Evolutionary conservation across 2,329 filamentous ascomycete species (phyloP), one percentile per base, ranked within the genome.

Genomic region (Colletotrichum sp.): DNA sequence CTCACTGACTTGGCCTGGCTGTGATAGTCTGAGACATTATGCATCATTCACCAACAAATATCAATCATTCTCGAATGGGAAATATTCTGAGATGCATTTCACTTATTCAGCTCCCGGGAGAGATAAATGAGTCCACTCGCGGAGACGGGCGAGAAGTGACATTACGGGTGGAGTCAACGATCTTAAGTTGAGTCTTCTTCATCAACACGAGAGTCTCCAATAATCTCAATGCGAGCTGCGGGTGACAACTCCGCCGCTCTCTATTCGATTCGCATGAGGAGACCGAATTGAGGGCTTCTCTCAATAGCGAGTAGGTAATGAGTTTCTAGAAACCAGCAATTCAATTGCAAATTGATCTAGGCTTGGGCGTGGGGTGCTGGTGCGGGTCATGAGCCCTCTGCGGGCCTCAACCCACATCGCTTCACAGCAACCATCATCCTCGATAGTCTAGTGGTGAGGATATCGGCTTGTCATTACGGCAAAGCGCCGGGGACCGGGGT

Each of bases 371-470:
- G 22, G n/a, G 13, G 22, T 13, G 22, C 15, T 26, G 15, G 12
- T 26, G 62, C 62, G n/a, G 62, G 15, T 28, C 32, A 64, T 64
- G n/a, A 24, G 5, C 18, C 22, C 44, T 16, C 6, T 55, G 64
- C 12, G 39, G 26, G 12, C 18, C 39, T 52, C 9, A 32, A 26
- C 12, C 10, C 28, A 30, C 65, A 34, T 34, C 26, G 26, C 65
- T 55, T 55, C 65, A 34, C n/a, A 67, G 13, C 18, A 36, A 8
- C 12, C 3, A 22, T 0, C 18, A 34, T 67, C 65, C 65, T 32
- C 65, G 65, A 67, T 67, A 67, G 65, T 67, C 65, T 67, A 67
- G 65, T 67, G 65, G 65, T 67, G 65, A 67, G 65, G 65, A 67
- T 67, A 67, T 67, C 65, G 16, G 65, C 65, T 67, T 67, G 44